phyloP scores from a whole-genome alignment of 2,329 filamentous ascomycete genomes.

The Plenodomus tracheiphilus region DNA sequence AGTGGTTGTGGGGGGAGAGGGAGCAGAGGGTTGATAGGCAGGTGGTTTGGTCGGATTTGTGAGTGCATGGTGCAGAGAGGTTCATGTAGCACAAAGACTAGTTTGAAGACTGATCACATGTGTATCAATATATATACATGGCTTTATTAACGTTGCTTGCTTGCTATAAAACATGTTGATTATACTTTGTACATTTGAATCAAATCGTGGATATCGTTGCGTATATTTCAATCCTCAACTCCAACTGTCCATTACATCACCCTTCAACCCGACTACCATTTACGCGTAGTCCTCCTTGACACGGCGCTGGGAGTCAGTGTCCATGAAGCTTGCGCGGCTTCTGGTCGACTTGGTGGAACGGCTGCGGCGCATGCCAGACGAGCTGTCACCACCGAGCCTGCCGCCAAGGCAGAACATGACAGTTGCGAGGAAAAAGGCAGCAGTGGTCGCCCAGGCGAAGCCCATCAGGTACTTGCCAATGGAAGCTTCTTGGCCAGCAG shows the following conservation, averaged over 20 bases:
- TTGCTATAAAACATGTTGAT: constrained; percentile 1
- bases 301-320: constrained; percentile 54
- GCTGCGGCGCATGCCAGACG: constrained; percentile 46
- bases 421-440: constrained; percentile 66
- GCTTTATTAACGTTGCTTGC: constrained; percentile 1
- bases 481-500: constrained; percentile 58
- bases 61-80: too few relatives aligned
- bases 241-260: not conserved
- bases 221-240: not conserved
- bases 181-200: constrained; percentile 8
- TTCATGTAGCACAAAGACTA: too few relatives aligned
- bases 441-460: constrained; percentile 75
- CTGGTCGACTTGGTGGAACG: constrained; percentile 51
- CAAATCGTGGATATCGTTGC: constrained; percentile 27
- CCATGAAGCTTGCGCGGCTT: constrained; percentile 57
- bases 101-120: too few relatives aligned
- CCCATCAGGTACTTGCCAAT: constrained; percentile 72
- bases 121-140: not conserved
- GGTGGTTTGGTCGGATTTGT: not conserved
- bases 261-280: not conserved
- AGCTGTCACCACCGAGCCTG: constrained; percentile 51
- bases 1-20: constrained; percentile 7
- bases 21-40: not conserved
- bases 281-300: constrained; percentile 16
- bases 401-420: constrained; percentile 69